Conservation (phyloP, 257 asterid genomes). For the Nicotiana tabacum region DNA sequence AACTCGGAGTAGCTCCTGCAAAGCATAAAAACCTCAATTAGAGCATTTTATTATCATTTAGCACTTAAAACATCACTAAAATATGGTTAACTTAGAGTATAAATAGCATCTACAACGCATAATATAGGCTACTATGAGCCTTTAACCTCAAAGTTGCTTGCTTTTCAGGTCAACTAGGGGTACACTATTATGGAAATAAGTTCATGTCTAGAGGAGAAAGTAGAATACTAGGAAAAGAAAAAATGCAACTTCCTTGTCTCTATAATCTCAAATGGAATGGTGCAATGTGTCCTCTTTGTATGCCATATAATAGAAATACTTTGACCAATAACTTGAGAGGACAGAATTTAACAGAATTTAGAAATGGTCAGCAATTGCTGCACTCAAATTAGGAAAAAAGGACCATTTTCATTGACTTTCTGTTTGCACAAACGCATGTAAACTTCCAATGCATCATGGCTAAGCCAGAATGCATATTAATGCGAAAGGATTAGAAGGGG, state of each 20-base stretch:
- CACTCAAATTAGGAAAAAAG: not conserved
- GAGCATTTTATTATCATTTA: too few relatives aligned
- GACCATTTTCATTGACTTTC: not conserved
- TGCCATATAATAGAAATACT: not conserved
- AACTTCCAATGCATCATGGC: not conserved
- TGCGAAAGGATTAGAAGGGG: not conserved
- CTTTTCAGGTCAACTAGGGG: not conserved
- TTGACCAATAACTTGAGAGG: not conserved
- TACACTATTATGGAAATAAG: not conserved
- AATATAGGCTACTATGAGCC: too few relatives aligned
- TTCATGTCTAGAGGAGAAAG: not conserved
- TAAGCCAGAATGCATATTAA: not conserved
- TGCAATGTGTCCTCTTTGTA: not conserved
- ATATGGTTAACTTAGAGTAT: too few relatives aligned
- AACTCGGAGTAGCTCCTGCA: too few relatives aligned
- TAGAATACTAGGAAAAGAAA: not conserved
- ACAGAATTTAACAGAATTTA: not conserved
- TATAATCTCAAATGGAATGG: not conserved
- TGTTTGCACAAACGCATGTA: not conserved
- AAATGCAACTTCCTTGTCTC: not conserved
- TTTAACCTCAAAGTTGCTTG: not conserved
- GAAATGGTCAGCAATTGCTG: not conserved
- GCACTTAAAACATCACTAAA: too few relatives aligned
- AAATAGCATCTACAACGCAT: too few relatives aligned
- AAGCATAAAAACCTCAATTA: too few relatives aligned